Evolutionary conservation across 164 flowering plant genomes (phyloP).

Genomic region (Hamamelis virginiana): DNA sequence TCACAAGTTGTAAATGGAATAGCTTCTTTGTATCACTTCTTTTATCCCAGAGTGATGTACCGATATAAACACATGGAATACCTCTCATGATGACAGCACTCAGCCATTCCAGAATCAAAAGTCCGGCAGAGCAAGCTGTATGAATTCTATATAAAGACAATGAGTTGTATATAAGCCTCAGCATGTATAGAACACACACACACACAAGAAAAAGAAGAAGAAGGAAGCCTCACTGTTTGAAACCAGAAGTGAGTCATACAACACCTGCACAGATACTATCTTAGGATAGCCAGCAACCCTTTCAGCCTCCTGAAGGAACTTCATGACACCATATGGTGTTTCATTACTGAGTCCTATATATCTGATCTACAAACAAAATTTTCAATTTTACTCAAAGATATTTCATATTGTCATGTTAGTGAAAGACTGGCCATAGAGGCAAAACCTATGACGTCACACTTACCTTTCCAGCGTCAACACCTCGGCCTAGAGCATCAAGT

Average conservation of each 20-base stretch:
- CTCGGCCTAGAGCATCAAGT: constrained; percentile 60
- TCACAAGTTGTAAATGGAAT: too few species aligned
- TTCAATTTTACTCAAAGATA: neutral
- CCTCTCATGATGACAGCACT: constrained; percentile 94
- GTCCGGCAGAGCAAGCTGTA: constrained; percentile 75
- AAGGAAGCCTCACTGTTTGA: neutral
- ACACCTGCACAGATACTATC: constrained; percentile 82
- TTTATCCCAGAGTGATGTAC: too few species aligned
- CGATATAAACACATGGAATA: constrained; percentile 17
- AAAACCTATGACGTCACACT: constrained; percentile 12
- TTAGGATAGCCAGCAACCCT: constrained; percentile 35
- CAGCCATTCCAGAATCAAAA: constrained; percentile 82
- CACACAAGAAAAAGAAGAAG: neutral
- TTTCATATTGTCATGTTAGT: neutral
- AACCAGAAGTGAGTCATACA: constrained; percentile 9
- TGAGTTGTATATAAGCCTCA: constrained; percentile 2
- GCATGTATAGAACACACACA: neutral
- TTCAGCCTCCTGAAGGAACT: constrained; percentile 63
- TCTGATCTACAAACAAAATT: constrained; percentile 54
- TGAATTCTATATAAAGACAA: constrained; percentile 50
- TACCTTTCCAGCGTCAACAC: constrained; percentile 78
- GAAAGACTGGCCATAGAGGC: neutral
- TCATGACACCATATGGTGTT: constrained; percentile 91
- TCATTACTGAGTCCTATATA: constrained; percentile 85
- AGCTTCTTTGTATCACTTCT: too few species aligned